A percentile compares a stretch with the other conserved stretches of the same genome.
Evolutionary conservation across 2,329 filamentous ascomycete genomes (phyloP).

Genomic region (Passalora sequoiae): DNA sequence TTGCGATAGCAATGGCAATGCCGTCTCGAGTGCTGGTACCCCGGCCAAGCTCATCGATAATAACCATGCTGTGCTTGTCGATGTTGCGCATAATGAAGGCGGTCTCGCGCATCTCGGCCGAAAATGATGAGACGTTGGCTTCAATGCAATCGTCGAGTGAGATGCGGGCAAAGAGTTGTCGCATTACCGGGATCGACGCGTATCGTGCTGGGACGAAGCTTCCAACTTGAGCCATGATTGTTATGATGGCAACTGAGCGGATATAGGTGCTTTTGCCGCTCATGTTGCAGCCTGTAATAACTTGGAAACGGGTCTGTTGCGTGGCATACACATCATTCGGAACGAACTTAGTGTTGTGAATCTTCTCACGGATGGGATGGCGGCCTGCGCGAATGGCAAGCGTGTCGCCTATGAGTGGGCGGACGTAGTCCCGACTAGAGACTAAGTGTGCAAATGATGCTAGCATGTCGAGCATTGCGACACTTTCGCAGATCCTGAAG

Average conservation of each 20-base stretch:
- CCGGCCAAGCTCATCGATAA: constrained; percentile 87
- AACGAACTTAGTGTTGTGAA: constrained; percentile 65
- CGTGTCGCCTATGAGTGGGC: constrained; percentile 63
- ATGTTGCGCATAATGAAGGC: constrained; percentile 87
- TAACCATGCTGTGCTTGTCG: constrained; percentile 57
- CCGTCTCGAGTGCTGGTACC: constrained; percentile 88
- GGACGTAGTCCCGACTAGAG: constrained; percentile 61
- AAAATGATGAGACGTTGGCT: constrained; percentile 88
- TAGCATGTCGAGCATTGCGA: constrained; percentile 69
- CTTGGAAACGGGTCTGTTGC: constrained; percentile 75
- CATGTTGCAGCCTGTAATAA: constrained; percentile 97
- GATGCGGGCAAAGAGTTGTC: constrained; percentile 80
- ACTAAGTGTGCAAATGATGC: constrained; percentile 69
- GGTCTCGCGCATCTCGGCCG: constrained; percentile 91
- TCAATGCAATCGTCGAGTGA: constrained; percentile 85
- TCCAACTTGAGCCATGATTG: constrained; percentile 91
- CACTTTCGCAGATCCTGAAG: constrained; percentile 79
- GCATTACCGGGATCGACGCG: constrained; percentile 72
- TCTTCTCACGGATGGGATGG: constrained; percentile 74
- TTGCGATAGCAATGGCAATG: constrained; percentile 79
- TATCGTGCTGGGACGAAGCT: constrained; percentile 84
- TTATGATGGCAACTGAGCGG: constrained; percentile 72
- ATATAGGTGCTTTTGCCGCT: constrained; percentile 97
- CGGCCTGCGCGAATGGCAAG: constrained; percentile 69
- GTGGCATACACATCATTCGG: constrained; percentile 88